Percentiles rank a stretch among this genome's conserved stretches.
These are phyloP conservation scores for Arbutus unedo DNA, from an alignment of 148 eudicot species.

Conservation along the genomic window DNA sequence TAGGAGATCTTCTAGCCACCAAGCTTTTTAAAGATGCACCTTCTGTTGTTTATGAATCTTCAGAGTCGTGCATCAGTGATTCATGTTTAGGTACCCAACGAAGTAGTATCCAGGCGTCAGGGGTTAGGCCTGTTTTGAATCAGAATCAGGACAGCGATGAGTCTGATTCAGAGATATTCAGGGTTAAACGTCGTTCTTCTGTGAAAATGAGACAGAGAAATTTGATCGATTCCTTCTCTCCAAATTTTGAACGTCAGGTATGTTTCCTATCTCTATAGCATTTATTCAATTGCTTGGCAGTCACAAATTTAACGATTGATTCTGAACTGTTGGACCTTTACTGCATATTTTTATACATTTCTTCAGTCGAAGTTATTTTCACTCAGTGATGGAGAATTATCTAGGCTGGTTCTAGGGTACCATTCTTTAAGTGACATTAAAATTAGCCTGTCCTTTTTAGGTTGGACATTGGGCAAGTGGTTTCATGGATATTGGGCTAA, in stretches of 20 bases:
- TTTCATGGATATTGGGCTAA: constrained; percentile 8
- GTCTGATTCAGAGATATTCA: constrained; percentile 85
- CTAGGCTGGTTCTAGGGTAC: not conserved
- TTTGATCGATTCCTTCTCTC: constrained; percentile 24
- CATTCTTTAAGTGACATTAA: not conserved
- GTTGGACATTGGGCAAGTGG: constrained; percentile 10
- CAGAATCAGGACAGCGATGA: constrained; percentile 63
- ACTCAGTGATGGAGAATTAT: not conserved
- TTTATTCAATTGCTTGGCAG: not conserved
- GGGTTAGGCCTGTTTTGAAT: constrained; percentile 28
- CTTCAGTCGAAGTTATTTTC: not conserved
- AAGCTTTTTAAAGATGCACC: constrained; percentile 29
- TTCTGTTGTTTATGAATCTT: constrained; percentile 28
- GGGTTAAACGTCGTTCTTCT: constrained; percentile 81
- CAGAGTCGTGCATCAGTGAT: constrained; percentile 21
- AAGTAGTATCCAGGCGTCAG: constrained; percentile 24
- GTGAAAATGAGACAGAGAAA: constrained; percentile 42
- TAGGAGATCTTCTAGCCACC: constrained; percentile 11
- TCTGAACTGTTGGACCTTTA: not conserved
- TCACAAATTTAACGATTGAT: not conserved
- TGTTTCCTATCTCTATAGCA: not conserved
- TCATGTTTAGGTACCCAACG: constrained; percentile 32
- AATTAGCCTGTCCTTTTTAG: constrained; percentile 5
- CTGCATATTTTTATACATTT: not conserved
- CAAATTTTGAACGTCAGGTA: constrained; percentile 53